Evolutionary conservation across 768 basidiomycete species (phyloP).

Genomic region (Termitomyces sp.): DNA sequence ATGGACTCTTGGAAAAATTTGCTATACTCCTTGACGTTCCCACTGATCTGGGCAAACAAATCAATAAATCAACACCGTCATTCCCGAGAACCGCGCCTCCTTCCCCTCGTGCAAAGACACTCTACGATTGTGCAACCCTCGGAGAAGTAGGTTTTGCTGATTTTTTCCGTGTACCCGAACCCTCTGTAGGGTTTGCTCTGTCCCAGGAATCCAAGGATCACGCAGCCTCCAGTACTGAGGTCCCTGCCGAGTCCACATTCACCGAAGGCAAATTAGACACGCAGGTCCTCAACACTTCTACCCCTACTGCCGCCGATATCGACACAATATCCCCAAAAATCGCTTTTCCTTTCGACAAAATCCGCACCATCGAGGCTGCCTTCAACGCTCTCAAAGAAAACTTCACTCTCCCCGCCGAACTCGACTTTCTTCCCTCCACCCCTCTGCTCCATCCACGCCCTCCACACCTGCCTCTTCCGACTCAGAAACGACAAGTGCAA

Average conservation of each 20-base stretch:
- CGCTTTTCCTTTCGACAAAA: conserved; percentile 11
- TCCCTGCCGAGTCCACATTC: not conserved
- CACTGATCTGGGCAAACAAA: not conserved
- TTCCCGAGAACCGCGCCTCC: not conserved
- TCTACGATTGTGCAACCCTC: not conserved
- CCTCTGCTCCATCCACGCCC: conserved; percentile 2
- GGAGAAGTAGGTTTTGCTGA: not conserved
- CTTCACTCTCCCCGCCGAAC: conserved; percentile 34
- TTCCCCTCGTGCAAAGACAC: not conserved
- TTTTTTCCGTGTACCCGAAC: not conserved
- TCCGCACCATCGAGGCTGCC: conserved; percentile 36
- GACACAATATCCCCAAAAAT: not conserved
- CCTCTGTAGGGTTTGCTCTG: too few species aligned
- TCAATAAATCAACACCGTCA: not conserved
- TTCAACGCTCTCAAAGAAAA: conserved; percentile 33
- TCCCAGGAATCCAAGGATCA: too few species aligned
- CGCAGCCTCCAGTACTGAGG: not conserved
- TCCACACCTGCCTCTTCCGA: conserved; percentile 14
- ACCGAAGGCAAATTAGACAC: not conserved
- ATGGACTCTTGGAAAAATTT: not conserved
- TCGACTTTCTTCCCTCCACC: conserved; percentile 37
- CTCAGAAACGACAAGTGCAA: conserved; percentile 14
- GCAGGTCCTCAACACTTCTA: not conserved
- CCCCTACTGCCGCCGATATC: not conserved
- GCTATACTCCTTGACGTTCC: not conserved